A percentile compares a stretch with the other conserved stretches of the same genome.
Evolutionary conservation across 2,329 filamentous ascomycete genomes (phyloP).

Genomic region (Sporothrix sp.): DNA sequence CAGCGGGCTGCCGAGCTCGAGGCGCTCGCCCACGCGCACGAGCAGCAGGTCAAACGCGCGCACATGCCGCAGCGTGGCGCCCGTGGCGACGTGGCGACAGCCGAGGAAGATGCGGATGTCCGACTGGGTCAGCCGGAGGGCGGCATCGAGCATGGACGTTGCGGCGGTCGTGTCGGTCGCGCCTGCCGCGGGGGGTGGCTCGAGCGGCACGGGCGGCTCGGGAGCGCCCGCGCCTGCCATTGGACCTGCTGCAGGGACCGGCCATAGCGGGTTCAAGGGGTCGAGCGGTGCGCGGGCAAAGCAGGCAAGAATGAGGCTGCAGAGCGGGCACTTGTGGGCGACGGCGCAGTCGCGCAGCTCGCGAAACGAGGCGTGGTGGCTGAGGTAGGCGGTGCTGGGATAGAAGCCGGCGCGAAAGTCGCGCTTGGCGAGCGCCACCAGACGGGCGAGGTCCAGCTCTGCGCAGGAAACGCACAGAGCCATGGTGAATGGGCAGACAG

Average conservation of each 20-base stretch:
- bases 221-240: not conserved
- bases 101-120: constrained; percentile 2
- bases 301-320: not conserved
- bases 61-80: not conserved
- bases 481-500: not conserved
- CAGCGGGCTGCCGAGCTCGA: not conserved
- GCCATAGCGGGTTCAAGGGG: not conserved
- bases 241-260: not conserved
- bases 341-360: constrained; percentile 2
- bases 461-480: not conserved
- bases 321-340: not conserved
- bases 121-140: not conserved
- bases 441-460: not conserved
- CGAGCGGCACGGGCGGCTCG: not conserved
- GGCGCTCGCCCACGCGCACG: not conserved
- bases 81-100: not conserved
- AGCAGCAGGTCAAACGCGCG: constrained; percentile 1
- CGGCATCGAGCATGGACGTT: not conserved
- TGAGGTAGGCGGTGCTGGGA: not conserved
- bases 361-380: constrained; percentile 3
- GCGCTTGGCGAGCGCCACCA: constrained; percentile 1
- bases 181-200: not conserved
- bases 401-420: constrained; percentile 1
- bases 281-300: not conserved
- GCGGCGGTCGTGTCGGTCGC: not conserved